Base-by-base conservation (phyloP, 2,329 filamentous ascomycete species). In the Phialophora tarda region DNA sequence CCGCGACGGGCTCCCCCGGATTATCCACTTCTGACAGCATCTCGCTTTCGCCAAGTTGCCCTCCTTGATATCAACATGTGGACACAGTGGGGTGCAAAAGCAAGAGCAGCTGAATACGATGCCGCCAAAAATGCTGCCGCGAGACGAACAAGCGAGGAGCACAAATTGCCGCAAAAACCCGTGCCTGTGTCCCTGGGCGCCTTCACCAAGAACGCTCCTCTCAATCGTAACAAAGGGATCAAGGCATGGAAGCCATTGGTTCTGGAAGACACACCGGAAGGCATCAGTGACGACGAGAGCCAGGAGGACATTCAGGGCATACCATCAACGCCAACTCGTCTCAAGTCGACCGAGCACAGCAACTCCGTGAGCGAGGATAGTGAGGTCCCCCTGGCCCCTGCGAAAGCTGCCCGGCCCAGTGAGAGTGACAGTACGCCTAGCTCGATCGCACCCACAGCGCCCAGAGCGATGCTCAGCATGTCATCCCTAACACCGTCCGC, bases 71-170 rank as follows among this genome's bases (percentile, higher is more conserved):
- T 7, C 23, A 28, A 51, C 24, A 51, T 51, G 48, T 51, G 48
- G 48, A 48, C 23, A 11, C 51, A 24, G 24, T 67, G 73, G 38
- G 72, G 72, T 56, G 71, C 72, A 32, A 64, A 66, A 56, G 71
- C 72, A 30, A 63, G 72, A 60, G 71, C 71, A 32, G 72, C 72
- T 17, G 72, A 74, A 58, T 72, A 71, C 57, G 60, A 71, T 58
- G 71, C 72, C 11, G 69, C 66, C 41, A 69, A 70, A 58, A 66
- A 68, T 11, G 72, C 72, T 41, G 63, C 65, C 17, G 66, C 71
- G 26, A 67, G 72, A 66, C 71, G 71, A 70, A 71, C 71, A 11
- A 68, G 62, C 32, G 72, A 74, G 32, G 71, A 73, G 57, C 70
- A 71, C 53, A 69, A 66, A 14, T 57, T 71, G 44, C 71, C 71